Percentiles rank a stretch among this genome's conserved stretches.
These are phyloP conservation scores for Xylariales sp. DNA, from an alignment of 2,329 filamentous ascomycete species.

Conservation along the genomic window DNA sequence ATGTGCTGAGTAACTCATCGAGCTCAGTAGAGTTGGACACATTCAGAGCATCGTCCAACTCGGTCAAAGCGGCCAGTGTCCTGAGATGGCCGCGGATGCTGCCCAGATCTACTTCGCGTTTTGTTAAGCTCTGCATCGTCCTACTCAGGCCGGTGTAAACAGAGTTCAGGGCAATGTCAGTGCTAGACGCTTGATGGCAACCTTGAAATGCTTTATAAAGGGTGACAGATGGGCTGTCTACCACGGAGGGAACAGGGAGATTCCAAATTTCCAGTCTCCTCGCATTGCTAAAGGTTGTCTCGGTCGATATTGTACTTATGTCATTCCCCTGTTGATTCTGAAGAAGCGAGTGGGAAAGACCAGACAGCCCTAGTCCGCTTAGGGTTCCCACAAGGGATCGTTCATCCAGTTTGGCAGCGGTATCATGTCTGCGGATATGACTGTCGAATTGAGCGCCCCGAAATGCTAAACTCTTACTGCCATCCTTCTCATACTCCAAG, in stretches of 20 bases:
- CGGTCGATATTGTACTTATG: conserved; percentile 53
- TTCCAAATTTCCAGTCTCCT: conserved; percentile 89
- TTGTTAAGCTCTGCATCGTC: conserved; percentile 55
- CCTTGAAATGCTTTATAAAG: conserved; percentile 80
- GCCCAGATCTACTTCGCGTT: conserved; percentile 43
- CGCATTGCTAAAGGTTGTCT: conserved; percentile 74
- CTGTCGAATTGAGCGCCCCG: conserved; percentile 89
- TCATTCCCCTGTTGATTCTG: conserved; percentile 61
- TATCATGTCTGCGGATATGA: conserved; percentile 61
- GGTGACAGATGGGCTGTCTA: conserved; percentile 60
- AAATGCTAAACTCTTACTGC: conserved; percentile 82
- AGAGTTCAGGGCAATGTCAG: conserved; percentile 46
- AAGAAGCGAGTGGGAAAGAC: conserved; percentile 76
- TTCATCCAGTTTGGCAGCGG: conserved; percentile 53
- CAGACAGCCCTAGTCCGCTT: conserved; percentile 76
- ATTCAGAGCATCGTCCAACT: conserved; percentile 74
- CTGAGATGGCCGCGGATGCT: conserved; percentile 52
- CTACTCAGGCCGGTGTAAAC: conserved; percentile 60
- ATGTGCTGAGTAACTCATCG: conserved; percentile 54
- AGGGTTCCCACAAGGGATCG: conserved; percentile 72
- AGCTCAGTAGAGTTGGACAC: conserved; percentile 57
- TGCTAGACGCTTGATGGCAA: conserved; percentile 62
- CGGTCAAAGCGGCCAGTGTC: conserved; percentile 68
- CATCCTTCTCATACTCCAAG: conserved; percentile 85
- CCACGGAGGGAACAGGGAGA: conserved; percentile 65